Evolutionary conservation across 208 protist genomes (phyloP), one percentile per base, ranked within the genome.

Genomic region (Trypanosoma platydactyli): DNA sequence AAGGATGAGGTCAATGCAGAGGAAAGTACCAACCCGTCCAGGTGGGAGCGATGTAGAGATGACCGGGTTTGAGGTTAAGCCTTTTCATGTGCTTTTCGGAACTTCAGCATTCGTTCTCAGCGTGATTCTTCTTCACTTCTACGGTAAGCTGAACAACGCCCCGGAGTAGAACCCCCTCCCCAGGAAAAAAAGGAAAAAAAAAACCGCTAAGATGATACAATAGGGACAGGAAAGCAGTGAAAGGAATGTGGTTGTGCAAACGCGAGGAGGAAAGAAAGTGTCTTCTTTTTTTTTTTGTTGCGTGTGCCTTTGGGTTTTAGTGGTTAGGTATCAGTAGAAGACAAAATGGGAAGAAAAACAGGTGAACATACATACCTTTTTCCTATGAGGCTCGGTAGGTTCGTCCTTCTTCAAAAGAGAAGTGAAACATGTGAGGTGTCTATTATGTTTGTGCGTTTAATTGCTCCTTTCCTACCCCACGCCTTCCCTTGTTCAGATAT

Each of bases 71-170:
- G 67, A 68, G 40, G 77, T 95, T 51, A 77, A 91, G 59, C 89
- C 89, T 13, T 83, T 83, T 68, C 84, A 92, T 64, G 78, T 95
- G 5, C 62, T 95, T 57, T 55, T 90, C 7, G 71, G 66, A 38
- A 84, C 74, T 55, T 84, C 68, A 11, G 67, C 53, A 6, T 95
- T 95, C 59, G 81, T 95, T 30, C 52, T 95, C 29, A 78, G 79
- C 49, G 84, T 95, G n/a, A 93, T 95, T 76, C 69, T 95, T 22
- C 74, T 93, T 7, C 86, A 95, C 71, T 95, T 95, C 77, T 93
- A 91, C 59, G 72, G 86, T 30, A 95, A 95, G 77, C 50, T 94
- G 22, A 61, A 66, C 38, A 76, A 66, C 16, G 54, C 64, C 15
- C 81, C 80, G 68, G 54, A 15, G 12, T 70, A 63, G 29, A 18